Evolutionary conservation across 768 basidiomycete genomes (phyloP).

Genomic region (Suillus fuscotomentosus): DNA sequence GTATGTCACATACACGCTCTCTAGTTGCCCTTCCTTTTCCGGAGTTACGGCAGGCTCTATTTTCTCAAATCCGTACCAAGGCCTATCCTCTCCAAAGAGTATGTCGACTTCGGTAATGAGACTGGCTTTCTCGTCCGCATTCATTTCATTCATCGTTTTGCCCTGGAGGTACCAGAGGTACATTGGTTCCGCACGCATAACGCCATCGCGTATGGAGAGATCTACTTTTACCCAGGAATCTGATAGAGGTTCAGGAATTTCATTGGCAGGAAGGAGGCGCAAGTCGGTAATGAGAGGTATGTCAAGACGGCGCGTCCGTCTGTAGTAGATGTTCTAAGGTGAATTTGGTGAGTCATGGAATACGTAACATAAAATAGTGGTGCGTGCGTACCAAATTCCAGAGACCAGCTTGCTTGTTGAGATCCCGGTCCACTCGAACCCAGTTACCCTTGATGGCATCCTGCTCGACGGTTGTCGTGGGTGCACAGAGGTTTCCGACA

Average conservation of each 20-base stretch:
- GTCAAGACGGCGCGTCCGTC: slow-evolving; percentile 81
- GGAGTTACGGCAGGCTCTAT: slow-evolving; percentile 58
- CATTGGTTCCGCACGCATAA: slow-evolving; percentile 52
- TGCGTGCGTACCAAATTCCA: slow-evolving; percentile 58
- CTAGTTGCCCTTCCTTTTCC: slow-evolving; percentile 36
- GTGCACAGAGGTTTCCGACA: slow-evolving; percentile 61
- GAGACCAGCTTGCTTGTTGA: slow-evolving; percentile 63
- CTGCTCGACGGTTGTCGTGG: slow-evolving; percentile 64
- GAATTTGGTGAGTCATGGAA: slow-evolving; percentile 4
- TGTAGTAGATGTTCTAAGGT: slow-evolving; percentile 70
- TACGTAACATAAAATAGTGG: background rate
- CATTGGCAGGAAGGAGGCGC: slow-evolving; percentile 55
- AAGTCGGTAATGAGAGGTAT: slow-evolving; percentile 78
- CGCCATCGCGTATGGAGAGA: slow-evolving; percentile 63
- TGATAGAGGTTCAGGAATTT: slow-evolving; percentile 43
- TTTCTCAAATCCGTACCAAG: slow-evolving; percentile 87
- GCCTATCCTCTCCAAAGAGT: slow-evolving; percentile 76
- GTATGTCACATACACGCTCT: slow-evolving; percentile 64
- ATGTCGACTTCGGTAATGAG: slow-evolving; percentile 93
- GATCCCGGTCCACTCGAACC: slow-evolving; percentile 83
- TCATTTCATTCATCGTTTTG: slow-evolving; percentile 63
- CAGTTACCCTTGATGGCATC: slow-evolving; percentile 83
- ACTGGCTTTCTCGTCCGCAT: slow-evolving; percentile 50
- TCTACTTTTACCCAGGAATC: slow-evolving; percentile 64
- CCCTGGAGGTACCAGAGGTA: slow-evolving; percentile 80